Evolutionary conservation across 306 rosid species (phyloP).

Genomic region (Cercis canadensis): DNA sequence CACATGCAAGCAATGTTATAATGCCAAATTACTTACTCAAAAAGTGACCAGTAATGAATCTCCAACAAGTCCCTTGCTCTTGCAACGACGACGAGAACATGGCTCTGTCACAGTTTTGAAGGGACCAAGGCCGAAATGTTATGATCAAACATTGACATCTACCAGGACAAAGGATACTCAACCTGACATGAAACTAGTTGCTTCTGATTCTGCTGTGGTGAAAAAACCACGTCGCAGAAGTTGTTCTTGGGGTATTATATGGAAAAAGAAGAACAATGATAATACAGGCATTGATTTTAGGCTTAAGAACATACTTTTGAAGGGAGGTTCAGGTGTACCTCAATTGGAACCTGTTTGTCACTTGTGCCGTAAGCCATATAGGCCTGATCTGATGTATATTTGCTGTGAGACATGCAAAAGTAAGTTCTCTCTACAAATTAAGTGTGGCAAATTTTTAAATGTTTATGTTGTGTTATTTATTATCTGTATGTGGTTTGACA

Average conservation of each 20-base stretch:
- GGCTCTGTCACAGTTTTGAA: constrained; percentile 48
- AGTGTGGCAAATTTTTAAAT: no score
- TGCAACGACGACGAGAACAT: constrained; percentile 62
- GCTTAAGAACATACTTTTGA: constrained; percentile 74
- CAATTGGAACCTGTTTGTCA: constrained; percentile 62
- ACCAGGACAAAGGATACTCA: constrained; percentile 46
- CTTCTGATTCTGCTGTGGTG: constrained; percentile 51
- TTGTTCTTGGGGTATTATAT: constrained; percentile 86
- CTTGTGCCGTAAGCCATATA: constrained; percentile 76
- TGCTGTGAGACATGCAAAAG: constrained; percentile 79
- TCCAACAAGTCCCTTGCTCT: constrained; percentile 76
- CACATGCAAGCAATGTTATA: constrained; percentile 78
- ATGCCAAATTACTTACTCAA: constrained; percentile 52
- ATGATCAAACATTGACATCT: constrained; percentile 46
- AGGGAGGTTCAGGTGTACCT: constrained; percentile 54
- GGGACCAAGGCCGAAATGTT: constrained; percentile 48
- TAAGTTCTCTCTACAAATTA: constrained; percentile 61
- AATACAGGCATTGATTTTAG: constrained; percentile 60
- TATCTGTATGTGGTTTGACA: constrained; percentile 47
- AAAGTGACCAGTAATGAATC: constrained; percentile 68
- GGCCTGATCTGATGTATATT: constrained; percentile 79
- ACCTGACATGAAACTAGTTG: constrained; percentile 48
- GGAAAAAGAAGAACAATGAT: constrained; percentile 72
- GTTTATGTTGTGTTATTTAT: not conserved
- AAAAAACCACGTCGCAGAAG: constrained; percentile 52